phyloP scores from a whole-genome alignment of 2,329 filamentous ascomycete species.

The Chaetomiaceae sp. region DNA sequence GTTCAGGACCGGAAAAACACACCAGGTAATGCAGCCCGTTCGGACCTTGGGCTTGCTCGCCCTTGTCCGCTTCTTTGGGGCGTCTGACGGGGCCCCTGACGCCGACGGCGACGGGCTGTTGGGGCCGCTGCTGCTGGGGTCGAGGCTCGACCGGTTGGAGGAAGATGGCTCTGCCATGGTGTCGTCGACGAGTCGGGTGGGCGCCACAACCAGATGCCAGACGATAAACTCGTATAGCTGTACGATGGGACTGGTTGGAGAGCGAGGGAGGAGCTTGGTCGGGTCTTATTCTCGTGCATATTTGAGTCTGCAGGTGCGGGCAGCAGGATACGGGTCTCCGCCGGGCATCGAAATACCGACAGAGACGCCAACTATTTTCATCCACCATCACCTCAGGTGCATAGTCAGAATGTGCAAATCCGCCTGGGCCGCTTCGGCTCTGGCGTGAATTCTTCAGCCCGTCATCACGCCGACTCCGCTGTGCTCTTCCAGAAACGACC shows the following conservation, averaged over 20 bases:
- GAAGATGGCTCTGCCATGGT: slow-evolving; percentile 14
- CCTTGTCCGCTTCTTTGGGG: slow-evolving; percentile 29
- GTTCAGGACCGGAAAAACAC: slow-evolving; percentile 14
- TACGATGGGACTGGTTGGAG: slow-evolving; percentile 1
- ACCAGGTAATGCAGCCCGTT: slow-evolving; percentile 40
- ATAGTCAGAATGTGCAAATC: neutral
- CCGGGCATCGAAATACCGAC: neutral
- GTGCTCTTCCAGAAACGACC: neutral
- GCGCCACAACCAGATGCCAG: neutral
- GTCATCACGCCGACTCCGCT: neutral
- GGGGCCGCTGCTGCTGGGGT: slow-evolving; percentile 13
- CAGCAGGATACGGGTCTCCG: neutral
- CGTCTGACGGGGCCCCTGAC: slow-evolving; percentile 2
- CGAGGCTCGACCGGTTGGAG: slow-evolving; percentile 11
- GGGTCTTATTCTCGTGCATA: neutral
- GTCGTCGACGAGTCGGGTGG: neutral
- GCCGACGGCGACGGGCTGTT: slow-evolving; percentile 19
- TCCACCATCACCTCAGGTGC: neutral
- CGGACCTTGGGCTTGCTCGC: slow-evolving; percentile 38
- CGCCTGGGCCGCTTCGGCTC: slow-evolving; percentile 15
- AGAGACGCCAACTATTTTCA: slow-evolving; percentile 1
- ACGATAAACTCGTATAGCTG: slow-evolving; percentile 5
- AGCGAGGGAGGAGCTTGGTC: neutral
- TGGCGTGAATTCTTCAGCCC: neutral
- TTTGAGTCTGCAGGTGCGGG: neutral